Percentiles rank a stretch among this genome's conserved stretches.
Evolutionary conservation across 176 grass and related monocot species (phyloP).

Genomic region (Neostapfia colusana): DNA sequence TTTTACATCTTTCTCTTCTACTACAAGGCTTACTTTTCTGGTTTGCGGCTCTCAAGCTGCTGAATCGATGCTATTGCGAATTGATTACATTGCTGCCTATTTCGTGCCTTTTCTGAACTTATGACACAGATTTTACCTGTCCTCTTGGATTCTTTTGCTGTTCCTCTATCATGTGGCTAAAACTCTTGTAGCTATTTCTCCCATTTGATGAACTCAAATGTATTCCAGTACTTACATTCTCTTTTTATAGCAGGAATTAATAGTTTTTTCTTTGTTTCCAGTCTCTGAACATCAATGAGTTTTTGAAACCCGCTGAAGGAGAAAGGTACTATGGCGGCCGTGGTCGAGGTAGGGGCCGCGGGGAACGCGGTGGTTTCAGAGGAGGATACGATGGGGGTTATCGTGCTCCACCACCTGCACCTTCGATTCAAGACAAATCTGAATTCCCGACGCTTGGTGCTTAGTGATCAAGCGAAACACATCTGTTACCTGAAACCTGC

Average conservation of each 20-base stretch:
- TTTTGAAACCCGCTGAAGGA: constrained; percentile 83
- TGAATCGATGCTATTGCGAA: background rate
- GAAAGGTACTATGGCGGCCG: constrained; percentile 63
- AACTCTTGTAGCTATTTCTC: background rate
- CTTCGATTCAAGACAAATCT: constrained; percentile 65
- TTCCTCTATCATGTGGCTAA: background rate
- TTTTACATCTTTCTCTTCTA: constrained; percentile 4
- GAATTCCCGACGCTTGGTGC: constrained; percentile 80
- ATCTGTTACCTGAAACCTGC: background rate
- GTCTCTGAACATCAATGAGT: constrained; percentile 81
- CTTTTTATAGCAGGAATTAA: background rate
- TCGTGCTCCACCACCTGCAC: constrained; percentile 33
- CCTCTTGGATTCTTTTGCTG: background rate
- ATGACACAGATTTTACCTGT: background rate
- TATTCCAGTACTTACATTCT: background rate
- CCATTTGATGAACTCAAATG: background rate
- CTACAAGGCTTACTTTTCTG: background rate
- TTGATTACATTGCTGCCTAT: background rate
- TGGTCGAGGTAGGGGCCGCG: constrained; percentile 63
- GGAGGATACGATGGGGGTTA: constrained; percentile 46
- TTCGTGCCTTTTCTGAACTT: background rate
- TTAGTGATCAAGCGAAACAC: constrained; percentile 65
- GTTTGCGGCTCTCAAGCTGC: background rate
- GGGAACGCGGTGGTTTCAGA: constrained; percentile 56
- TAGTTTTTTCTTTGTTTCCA: constrained; percentile 2